These are phyloP conservation scores for Xylariaceae sp. DNA, from an alignment of 2,329 filamentous ascomycete genomes.

Conservation along the genomic window DNA sequence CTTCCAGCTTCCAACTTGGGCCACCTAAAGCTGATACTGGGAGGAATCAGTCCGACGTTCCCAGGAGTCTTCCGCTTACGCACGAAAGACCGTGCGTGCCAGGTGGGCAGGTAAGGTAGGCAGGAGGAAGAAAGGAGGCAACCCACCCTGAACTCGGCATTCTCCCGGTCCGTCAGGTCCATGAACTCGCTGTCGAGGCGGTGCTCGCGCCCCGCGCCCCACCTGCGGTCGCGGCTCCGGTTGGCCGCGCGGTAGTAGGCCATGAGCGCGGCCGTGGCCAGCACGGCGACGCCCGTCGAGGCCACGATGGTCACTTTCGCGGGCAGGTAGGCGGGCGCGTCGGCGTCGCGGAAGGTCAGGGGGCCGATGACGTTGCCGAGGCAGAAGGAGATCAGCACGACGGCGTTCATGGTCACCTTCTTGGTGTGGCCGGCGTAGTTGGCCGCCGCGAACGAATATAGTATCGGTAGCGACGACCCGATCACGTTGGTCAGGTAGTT, in stretches of 20 bases:
- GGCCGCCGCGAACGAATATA: slow-evolving; percentile 22
- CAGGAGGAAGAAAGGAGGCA: not conserved
- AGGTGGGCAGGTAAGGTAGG: too few relatives aligned
- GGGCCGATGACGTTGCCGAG: slow-evolving; percentile 35
- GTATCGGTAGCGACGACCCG: slow-evolving; percentile 33
- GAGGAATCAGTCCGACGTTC: too few relatives aligned
- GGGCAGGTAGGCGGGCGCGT: slow-evolving; percentile 30
- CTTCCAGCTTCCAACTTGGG: too few relatives aligned
- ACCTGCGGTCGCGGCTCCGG: slow-evolving; percentile 23
- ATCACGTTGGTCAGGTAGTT: slow-evolving; percentile 37
- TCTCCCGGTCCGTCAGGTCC: slow-evolving; percentile 25
- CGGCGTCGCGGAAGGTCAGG: slow-evolving; percentile 27
- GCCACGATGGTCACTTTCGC: slow-evolving; percentile 34
- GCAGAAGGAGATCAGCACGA: slow-evolving; percentile 34
- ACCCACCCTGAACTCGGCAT: slow-evolving; percentile 20
- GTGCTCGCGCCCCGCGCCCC: slow-evolving; percentile 9
- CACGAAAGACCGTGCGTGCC: too few relatives aligned
- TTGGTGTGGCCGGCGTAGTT: slow-evolving; percentile 44
- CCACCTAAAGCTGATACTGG: too few relatives aligned
- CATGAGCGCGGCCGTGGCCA: slow-evolving; percentile 36
- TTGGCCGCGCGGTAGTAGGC: slow-evolving; percentile 44
- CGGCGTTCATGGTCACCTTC: slow-evolving; percentile 43
- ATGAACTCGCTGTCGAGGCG: slow-evolving; percentile 22
- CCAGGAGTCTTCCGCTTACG: too few relatives aligned
- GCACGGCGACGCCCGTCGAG: slow-evolving; percentile 34